These are phyloP conservation scores for Teratosphaeria pseudoeucalypti DNA, from an alignment of 2,329 filamentous ascomycete genomes.

Conservation along the genomic window DNA sequence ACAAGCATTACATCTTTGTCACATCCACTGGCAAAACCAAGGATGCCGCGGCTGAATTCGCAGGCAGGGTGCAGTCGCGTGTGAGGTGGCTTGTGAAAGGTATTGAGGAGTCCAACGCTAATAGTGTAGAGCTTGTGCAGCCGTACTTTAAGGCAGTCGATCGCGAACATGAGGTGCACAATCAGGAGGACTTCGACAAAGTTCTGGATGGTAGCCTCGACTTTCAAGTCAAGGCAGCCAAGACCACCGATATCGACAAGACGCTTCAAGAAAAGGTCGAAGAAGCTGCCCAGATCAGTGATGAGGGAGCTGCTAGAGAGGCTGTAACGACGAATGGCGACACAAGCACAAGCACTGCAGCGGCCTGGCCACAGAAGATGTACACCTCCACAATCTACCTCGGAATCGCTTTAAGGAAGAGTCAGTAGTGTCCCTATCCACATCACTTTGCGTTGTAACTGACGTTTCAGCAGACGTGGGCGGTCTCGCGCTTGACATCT, in stretches of 20 bases:
- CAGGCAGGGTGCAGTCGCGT: constrained; percentile 87
- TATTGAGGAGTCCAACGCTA: constrained; percentile 65
- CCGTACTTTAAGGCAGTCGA: constrained; percentile 92
- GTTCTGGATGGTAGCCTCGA: constrained; percentile 53
- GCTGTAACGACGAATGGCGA: constrained; percentile 23
- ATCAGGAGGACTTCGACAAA: constrained; percentile 50
- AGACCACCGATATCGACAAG: constrained; percentile 43
- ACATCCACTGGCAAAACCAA: constrained; percentile 73
- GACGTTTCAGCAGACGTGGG: constrained; percentile 31
- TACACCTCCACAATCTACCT: constrained; percentile 94
- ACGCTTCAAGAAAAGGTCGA: constrained; percentile 40
- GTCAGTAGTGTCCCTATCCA: constrained; percentile 3
- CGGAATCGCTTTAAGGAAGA: constrained; percentile 60
- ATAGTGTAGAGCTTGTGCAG: constrained; percentile 64
- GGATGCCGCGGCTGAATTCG: constrained; percentile 78
- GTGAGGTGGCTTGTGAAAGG: constrained; percentile 74
- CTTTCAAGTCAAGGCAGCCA: constrained; percentile 50
- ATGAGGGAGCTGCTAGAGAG: constrained; percentile 27
- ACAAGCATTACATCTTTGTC: constrained; percentile 92
- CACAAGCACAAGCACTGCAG: constrained; percentile 17
- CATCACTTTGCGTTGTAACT: constrained; percentile 17
- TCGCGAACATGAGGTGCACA: constrained; percentile 60
- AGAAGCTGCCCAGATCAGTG: constrained; percentile 36
- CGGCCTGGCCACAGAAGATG: constrained; percentile 42
- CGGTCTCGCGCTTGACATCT: constrained; percentile 63